These are phyloP conservation scores for Gastrolobium bilobum DNA, from an alignment of 306 rosid genomes.

Conservation along the genomic window DNA sequence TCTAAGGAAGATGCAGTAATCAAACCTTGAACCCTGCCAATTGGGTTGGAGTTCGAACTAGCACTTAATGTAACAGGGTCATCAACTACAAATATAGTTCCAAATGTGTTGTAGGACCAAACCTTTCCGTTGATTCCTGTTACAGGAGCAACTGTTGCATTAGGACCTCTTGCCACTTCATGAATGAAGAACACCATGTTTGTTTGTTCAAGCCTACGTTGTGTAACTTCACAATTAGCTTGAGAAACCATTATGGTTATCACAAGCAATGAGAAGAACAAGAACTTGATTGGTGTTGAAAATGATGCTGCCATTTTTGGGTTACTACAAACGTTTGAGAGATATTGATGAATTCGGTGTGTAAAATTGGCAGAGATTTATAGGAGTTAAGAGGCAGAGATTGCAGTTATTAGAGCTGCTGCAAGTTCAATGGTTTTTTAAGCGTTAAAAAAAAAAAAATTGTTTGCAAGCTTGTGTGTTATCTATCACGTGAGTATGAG, in stretches of 20 bases:
- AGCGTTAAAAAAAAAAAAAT: not conserved
- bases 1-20: constrained; percentile 21
- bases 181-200: constrained; percentile 51
- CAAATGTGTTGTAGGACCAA: constrained; percentile 52
- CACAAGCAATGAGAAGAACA: constrained; percentile 22
- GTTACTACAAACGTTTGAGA: too few relatives aligned
- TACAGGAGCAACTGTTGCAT: constrained; percentile 46
- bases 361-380: constrained; percentile 17
- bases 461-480: not conserved
- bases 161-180: constrained; percentile 44
- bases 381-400: not conserved
- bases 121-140: constrained; percentile 44
- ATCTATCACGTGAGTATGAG: constrained; percentile 14
- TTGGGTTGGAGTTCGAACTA: not conserved
- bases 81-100: constrained; percentile 51
- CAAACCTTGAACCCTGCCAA: constrained; percentile 55
- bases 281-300: not conserved
- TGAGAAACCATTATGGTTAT: not conserved
- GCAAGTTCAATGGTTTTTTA: not conserved
- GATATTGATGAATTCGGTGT: not conserved
- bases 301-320: constrained; percentile 19
- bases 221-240: not conserved
- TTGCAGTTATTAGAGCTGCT: not conserved
- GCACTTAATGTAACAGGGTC: constrained; percentile 39
- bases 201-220: constrained; percentile 15